Evolutionary conservation across 768 basidiomycete genomes (phyloP).

Genomic region (Boletales sp.): DNA sequence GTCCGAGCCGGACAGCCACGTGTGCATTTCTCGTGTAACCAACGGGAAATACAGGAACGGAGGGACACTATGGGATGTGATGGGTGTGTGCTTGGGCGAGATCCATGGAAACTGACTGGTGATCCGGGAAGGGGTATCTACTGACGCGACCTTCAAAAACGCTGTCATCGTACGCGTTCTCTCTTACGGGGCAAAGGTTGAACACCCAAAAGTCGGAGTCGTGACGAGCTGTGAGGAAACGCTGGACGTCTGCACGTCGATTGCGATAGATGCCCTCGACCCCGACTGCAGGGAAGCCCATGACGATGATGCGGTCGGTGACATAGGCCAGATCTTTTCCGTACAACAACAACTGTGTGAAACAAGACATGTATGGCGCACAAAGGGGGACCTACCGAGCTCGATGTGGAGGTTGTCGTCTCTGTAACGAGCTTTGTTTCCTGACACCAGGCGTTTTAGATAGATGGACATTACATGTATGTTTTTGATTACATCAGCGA

Average conservation of each 20-base stretch:
- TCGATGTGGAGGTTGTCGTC: conserved; percentile 67
- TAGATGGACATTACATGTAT: conserved; percentile 54
- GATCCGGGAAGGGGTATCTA: conserved; percentile 87
- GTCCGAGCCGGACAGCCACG: conserved; percentile 64
- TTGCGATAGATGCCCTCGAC: conserved; percentile 82
- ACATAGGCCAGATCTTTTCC: conserved; percentile 58
- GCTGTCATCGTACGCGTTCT: conserved; percentile 72
- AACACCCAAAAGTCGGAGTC: conserved; percentile 82
- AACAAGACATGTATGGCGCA: too few relatives aligned
- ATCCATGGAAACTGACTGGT: conserved; percentile 73
- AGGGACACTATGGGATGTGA: conserved; percentile 50
- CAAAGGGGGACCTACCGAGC: conserved; percentile 44
- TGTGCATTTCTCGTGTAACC: conserved; percentile 66
- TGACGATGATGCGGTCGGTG: conserved; percentile 71
- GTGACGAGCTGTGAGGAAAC: conserved; percentile 71
- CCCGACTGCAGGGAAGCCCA: conserved; percentile 83
- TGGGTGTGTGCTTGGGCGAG: background rate
- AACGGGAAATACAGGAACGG: conserved; percentile 73
- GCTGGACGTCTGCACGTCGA: conserved; percentile 66
- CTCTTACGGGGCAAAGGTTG: conserved; percentile 80
- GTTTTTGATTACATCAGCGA: conserved; percentile 18
- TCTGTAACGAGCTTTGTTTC: conserved; percentile 72
- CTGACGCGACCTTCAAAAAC: conserved; percentile 75
- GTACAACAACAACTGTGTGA: too few relatives aligned
- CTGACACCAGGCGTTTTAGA: conserved; percentile 75